Evolutionary conservation across 2,329 filamentous ascomycete genomes (phyloP).

Genomic region (Intubia oerlemansii): DNA sequence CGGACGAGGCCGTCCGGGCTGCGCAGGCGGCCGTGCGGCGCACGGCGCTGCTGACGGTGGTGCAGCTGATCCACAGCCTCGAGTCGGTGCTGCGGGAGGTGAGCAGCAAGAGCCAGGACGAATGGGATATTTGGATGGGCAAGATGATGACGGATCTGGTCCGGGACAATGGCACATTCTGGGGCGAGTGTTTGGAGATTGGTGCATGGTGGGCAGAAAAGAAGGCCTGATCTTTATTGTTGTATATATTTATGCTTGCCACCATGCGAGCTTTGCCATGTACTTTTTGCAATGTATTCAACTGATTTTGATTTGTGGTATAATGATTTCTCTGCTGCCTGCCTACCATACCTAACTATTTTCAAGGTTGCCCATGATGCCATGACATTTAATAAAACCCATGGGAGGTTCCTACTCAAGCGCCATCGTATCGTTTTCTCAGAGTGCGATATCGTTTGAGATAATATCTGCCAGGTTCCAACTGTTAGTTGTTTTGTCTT

Average conservation of each 20-base stretch:
- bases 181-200: conserved; percentile 69
- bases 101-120: conserved; percentile 71
- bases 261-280: no score
- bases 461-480: conserved; percentile 49
- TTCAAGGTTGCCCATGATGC: no score
- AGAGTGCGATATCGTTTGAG: conserved; percentile 77
- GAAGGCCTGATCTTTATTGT: neutral
- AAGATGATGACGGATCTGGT: conserved; percentile 74
- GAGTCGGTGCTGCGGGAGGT: conserved; percentile 66
- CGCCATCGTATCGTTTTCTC: conserved; percentile 52
- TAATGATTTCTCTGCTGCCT: no score
- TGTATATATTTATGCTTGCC: conserved; percentile 1
- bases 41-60: conserved; percentile 61
- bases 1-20: conserved; percentile 11
- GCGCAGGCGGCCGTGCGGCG: conserved; percentile 54
- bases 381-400: no score
- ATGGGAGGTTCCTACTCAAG: no score
- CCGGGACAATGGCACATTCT: conserved; percentile 55
- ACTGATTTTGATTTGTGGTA: no score
- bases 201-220: conserved; percentile 85
- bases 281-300: no score
- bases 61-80: conserved; percentile 67
- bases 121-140: conserved; percentile 80
- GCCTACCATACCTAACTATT: no score
- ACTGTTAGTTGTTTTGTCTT: neutral